Evolutionary conservation across 352 stramenopile genomes (phyloP).

Genomic region (Phytophthora megakarya): DNA sequence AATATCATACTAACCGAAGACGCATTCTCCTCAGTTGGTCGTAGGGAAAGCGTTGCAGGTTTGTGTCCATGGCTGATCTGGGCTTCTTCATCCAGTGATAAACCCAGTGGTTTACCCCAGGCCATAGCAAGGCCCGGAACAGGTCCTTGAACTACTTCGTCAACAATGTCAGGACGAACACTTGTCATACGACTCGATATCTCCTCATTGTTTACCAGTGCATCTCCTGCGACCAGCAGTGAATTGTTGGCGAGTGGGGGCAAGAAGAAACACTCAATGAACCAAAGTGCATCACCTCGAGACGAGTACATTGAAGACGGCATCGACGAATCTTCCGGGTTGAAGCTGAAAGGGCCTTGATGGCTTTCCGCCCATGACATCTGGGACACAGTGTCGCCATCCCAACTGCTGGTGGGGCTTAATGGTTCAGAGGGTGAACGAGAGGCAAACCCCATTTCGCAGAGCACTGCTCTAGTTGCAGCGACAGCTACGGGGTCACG

Average conservation of each 20-base stretch:
- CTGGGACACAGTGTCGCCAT: slow-evolving; percentile 16
- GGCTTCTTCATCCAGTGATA: slow-evolving; percentile 72
- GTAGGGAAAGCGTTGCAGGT: slow-evolving; percentile 13
- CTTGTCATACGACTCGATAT: slow-evolving; percentile 30
- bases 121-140: slow-evolving; percentile 58
- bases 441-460: slow-evolving; percentile 30
- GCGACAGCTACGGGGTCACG: slow-evolving; percentile 46
- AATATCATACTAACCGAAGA: slow-evolving; percentile 41
- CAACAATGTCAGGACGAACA: slow-evolving; percentile 4
- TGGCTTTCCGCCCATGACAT: slow-evolving; percentile 17
- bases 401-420: slow-evolving; percentile 19
- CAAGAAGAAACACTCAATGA: slow-evolving; percentile 60
- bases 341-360: slow-evolving; percentile 22
- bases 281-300: slow-evolving; percentile 46
- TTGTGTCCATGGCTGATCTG: slow-evolving; percentile 24
- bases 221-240: slow-evolving; percentile 39
- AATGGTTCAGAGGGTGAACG: slow-evolving; percentile 6
- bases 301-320: slow-evolving; percentile 41
- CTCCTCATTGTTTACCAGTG: slow-evolving; percentile 36
- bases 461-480: slow-evolving; percentile 36
- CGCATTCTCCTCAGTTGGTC: slow-evolving; percentile 11
- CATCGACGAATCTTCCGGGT: slow-evolving; percentile 21
- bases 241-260: slow-evolving; percentile 41
- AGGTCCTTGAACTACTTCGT: slow-evolving; percentile 18
- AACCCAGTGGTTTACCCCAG: slow-evolving; percentile 60